These are phyloP conservation scores for Dionaea muscipula DNA, from an alignment of 179 eudicot genomes.

Conservation along the genomic window DNA sequence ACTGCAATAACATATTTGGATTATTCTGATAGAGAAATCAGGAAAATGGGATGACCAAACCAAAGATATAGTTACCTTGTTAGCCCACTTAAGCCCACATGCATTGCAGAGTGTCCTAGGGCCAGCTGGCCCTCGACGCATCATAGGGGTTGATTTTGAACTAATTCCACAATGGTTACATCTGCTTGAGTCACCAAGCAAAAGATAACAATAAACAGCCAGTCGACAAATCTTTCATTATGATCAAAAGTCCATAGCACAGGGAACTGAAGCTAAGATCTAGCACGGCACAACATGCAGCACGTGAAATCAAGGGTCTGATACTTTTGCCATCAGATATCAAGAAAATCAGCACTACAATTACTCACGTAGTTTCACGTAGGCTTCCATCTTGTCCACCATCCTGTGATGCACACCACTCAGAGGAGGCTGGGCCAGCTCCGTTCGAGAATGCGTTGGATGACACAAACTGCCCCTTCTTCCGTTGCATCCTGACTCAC, in stretches of 20 bases:
- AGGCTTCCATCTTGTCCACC: conserved; percentile 23
- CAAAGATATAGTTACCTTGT: conserved; percentile 39
- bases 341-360: not conserved
- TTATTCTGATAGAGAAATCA: no score
- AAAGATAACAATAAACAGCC: not conserved
- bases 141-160: conserved; percentile 69
- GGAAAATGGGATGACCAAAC: not conserved
- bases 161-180: conserved; percentile 71
- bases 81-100: conserved; percentile 86
- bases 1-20: no score
- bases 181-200: conserved; percentile 21
- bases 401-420: conserved; percentile 25
- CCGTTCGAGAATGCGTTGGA: conserved; percentile 35
- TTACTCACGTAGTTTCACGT: conserved; percentile 47
- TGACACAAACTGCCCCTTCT: conserved; percentile 70
- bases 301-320: not conserved
- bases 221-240: not conserved
- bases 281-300: not conserved
- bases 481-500: conserved; percentile 39
- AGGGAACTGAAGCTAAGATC: not conserved
- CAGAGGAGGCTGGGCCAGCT: conserved; percentile 34
- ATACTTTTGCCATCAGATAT: not conserved
- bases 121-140: conserved; percentile 89
- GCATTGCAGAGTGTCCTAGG: conserved; percentile 89
- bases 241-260: not conserved